A percentile compares a stretch with the other conserved stretches of the same genome.
Conservation (phyloP, 1,139 yeast genomes). For the Yamadazyma songkhlaensis region DNA sequence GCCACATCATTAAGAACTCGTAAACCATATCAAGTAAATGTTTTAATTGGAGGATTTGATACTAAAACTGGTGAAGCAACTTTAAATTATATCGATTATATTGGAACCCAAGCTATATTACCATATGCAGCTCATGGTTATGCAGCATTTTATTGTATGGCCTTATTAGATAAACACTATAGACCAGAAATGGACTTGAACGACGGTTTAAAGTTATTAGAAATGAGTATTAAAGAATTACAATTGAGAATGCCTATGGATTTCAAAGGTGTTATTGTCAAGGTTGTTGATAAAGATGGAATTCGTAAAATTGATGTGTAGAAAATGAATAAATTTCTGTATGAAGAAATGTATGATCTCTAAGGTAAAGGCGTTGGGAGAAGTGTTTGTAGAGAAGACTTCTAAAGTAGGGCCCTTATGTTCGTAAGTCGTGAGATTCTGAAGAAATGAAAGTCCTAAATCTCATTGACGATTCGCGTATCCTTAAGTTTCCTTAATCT, state of each 20-base stretch:
- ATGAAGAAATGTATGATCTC: background rate
- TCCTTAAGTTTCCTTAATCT: constrained; percentile 2
- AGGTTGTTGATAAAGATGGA: constrained; percentile 75
- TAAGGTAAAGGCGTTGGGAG: no score
- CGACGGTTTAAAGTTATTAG: constrained; percentile 76
- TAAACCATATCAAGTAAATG: constrained; percentile 93
- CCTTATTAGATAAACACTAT: constrained; percentile 89
- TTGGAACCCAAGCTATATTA: constrained; percentile 86
- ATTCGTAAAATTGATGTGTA: constrained; percentile 19
- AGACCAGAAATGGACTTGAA: constrained; percentile 71
- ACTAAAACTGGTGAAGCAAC: constrained; percentile 59
- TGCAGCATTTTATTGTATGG: constrained; percentile 90
- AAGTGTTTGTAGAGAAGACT: no score
- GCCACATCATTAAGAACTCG: constrained; percentile 84
- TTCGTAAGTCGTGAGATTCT: no score
- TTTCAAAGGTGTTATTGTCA: constrained; percentile 84
- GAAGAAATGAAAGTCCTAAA: background rate
- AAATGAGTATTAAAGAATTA: constrained; percentile 74
- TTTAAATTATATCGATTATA: constrained; percentile 87
- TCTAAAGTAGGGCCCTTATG: no score
- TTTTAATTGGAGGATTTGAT: constrained; percentile 84
- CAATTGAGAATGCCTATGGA: constrained; percentile 91
- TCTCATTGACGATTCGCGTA: constrained; percentile 4
- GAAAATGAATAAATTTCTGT: background rate
- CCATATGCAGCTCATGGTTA: constrained; percentile 88